Percentiles rank a stretch among this genome's conserved stretches.
These are phyloP conservation scores for Sedum album DNA, from an alignment of 164 flowering plant species.

Conservation along the genomic window DNA sequence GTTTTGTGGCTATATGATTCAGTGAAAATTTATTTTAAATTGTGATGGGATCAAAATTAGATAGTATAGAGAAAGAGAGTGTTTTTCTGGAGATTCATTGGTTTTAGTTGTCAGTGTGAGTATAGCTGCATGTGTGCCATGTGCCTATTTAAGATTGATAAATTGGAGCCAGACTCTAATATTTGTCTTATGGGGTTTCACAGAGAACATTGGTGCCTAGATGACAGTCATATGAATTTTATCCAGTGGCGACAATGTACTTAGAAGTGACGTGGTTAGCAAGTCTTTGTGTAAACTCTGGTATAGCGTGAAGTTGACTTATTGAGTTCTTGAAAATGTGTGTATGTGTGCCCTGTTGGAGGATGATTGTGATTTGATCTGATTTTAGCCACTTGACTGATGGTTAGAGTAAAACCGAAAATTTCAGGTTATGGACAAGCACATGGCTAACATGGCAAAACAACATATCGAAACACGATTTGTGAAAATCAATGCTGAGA, in stretches of 20 bases:
- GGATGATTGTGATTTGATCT: background rate
- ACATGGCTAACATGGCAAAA: slow-evolving; percentile 66
- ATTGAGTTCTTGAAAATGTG: background rate
- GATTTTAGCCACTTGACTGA: background rate
- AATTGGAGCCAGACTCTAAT: background rate
- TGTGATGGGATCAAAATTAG: too few species aligned
- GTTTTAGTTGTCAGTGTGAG: background rate
- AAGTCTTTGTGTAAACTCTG: background rate
- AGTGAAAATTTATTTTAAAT: too few species aligned
- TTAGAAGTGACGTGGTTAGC: background rate
- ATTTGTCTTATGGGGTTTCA: background rate
- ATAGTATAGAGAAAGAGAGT: too few species aligned
- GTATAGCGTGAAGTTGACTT: background rate
- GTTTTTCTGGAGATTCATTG: too few species aligned
- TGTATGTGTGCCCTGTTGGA: background rate
- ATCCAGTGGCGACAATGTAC: too few species aligned
- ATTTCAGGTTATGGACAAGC: slow-evolving; percentile 94
- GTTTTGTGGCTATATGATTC: too few species aligned
- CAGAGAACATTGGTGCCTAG: background rate
- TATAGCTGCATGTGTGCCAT: background rate
- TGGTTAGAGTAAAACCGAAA: background rate
- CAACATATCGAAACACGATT: slow-evolving; percentile 91
- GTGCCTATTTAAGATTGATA: background rate
- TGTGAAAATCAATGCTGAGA: slow-evolving; percentile 88
- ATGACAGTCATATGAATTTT: too few species aligned